Evolutionary conservation across 805 yeast genomes (phyloP), one percentile per base, ranked within the genome.

Genomic region (Ogataea henricii): DNA sequence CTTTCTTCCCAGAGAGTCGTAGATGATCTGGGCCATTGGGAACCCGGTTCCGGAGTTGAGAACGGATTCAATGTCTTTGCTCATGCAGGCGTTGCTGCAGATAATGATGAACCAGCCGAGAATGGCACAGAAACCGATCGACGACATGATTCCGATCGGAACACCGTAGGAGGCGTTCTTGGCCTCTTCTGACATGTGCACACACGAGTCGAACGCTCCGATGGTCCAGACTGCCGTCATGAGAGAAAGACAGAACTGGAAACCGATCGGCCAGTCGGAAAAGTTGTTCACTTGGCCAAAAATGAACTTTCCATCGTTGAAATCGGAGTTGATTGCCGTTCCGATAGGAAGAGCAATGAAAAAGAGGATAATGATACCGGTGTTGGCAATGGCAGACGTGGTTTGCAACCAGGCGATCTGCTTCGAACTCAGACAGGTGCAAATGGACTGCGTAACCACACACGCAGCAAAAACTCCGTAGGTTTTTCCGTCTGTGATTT

Each of bases 151-250:
- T 36, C 88, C 89, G 40, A 78, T 66, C 4, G 90, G 89, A 4
- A 83, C 83, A 10, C 86, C 79, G 43, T 70, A 71, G 3, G 81
- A 70, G 18, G 89, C 85, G 58, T 82, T 78, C 45, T 71, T 70
- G 21, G 85, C 85, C 63, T 85, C 89, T 63, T 85, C 91, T 18
- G 85, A 73, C 79, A 83, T 79, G 67, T 85, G 89, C 43, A 85
- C 81, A 57, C 85, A 81, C 6, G 87, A 78, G 62, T 85, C 90
- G 62, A 83, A 84, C 0, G 86, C 82, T 21, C 87, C 86, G 60
- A 85, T 83, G 16, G 88, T 82, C 90, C 91, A 85, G 49, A 83
- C 77, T 1, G 83, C 82, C 0, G 89, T 83, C 79, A 82, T 75
- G 54, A 82, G 64, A 1, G 65, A 59, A 22, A 63, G 46, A 48